phyloP scores from a whole-genome alignment of 140 eudicot genomes.

The Artemisia princeps region DNA sequence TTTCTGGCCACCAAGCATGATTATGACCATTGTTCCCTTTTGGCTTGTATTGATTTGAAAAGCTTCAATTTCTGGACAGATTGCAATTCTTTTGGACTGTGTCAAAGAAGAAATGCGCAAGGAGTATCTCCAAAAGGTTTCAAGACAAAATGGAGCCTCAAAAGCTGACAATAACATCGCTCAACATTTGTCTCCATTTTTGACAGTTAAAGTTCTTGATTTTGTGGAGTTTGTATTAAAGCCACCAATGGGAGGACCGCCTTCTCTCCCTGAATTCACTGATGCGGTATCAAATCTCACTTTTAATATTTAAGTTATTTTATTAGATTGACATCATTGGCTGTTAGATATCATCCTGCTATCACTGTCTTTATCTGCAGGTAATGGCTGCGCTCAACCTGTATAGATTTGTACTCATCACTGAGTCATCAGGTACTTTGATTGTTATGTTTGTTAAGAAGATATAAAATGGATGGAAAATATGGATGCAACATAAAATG shows the following conservation, averaged over 20 bases:
- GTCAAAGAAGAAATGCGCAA: constrained; percentile 56
- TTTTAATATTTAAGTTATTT: no score
- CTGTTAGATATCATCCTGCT: background rate
- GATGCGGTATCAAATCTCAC: constrained; percentile 52
- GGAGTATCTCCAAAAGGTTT: constrained; percentile 36
- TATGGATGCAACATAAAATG: no score
- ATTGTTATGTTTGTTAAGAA: no score
- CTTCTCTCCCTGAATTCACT: constrained; percentile 65
- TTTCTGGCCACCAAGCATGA: constrained; percentile 19
- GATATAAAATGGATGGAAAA: no score
- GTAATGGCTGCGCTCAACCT: constrained; percentile 75
- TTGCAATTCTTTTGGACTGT: constrained; percentile 66
- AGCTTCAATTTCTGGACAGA: constrained; percentile 35
- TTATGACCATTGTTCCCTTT: background rate
- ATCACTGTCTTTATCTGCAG: constrained; percentile 35
- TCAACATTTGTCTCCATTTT: constrained; percentile 39
- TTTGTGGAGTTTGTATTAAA: constrained; percentile 69
- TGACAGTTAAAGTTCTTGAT: constrained; percentile 59
- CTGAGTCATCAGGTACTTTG: constrained; percentile 68
- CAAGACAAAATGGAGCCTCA: constrained; percentile 25
- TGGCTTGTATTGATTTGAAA: constrained; percentile 1
- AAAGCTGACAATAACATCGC: constrained; percentile 22
- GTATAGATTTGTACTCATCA: constrained; percentile 67
- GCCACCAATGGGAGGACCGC: constrained; percentile 91
- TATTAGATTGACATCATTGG: no score